phyloP scores from a whole-genome alignment of 2,329 filamentous ascomycete species.

The Stemphylium lycopersici region DNA sequence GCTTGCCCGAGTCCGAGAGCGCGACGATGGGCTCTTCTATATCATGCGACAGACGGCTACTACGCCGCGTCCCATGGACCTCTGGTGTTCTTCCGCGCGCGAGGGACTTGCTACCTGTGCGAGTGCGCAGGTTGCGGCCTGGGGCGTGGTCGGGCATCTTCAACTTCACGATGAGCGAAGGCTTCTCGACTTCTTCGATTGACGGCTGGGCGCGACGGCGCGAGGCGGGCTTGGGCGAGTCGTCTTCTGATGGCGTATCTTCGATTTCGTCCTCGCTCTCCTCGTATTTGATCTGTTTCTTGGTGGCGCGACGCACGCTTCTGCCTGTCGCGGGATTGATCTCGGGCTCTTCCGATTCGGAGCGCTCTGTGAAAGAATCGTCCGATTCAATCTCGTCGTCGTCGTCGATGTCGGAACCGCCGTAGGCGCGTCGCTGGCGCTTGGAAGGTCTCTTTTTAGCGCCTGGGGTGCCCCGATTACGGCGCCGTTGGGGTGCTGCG shows the following conservation, averaged over 20 bases:
- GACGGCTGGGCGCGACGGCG: slow-evolving; percentile 33
- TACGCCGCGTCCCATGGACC: slow-evolving; percentile 55
- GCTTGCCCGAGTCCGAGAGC: slow-evolving; percentile 64
- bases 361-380: slow-evolving; percentile 50
- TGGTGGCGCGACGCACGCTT: slow-evolving; percentile 61
- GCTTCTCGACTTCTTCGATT: slow-evolving; percentile 36
- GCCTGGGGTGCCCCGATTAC: slow-evolving; percentile 33
- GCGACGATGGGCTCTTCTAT: slow-evolving; percentile 62
- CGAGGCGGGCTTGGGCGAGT: slow-evolving; percentile 27
- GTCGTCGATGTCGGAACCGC: slow-evolving; percentile 48
- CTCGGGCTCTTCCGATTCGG: slow-evolving; percentile 56
- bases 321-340: slow-evolving; percentile 63
- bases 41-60: slow-evolving; percentile 65
- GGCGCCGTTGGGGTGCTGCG: slow-evolving; percentile 40
- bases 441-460: slow-evolving; percentile 41
- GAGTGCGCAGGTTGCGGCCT: slow-evolving; percentile 42
- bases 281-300: slow-evolving; percentile 62
- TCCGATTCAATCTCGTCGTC: slow-evolving; percentile 58
- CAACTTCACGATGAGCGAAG: slow-evolving; percentile 51
- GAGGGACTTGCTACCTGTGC: slow-evolving; percentile 49
- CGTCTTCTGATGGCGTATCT: slow-evolving; percentile 45
- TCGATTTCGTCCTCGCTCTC: slow-evolving; percentile 58
- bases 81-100: slow-evolving; percentile 48
- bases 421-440: slow-evolving; percentile 43
- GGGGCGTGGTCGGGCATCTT: slow-evolving; percentile 42